Evolutionary conservation across 257 asterid genomes (phyloP), one percentile per base, ranked within the genome.

Genomic region (Mentha longifolia): DNA sequence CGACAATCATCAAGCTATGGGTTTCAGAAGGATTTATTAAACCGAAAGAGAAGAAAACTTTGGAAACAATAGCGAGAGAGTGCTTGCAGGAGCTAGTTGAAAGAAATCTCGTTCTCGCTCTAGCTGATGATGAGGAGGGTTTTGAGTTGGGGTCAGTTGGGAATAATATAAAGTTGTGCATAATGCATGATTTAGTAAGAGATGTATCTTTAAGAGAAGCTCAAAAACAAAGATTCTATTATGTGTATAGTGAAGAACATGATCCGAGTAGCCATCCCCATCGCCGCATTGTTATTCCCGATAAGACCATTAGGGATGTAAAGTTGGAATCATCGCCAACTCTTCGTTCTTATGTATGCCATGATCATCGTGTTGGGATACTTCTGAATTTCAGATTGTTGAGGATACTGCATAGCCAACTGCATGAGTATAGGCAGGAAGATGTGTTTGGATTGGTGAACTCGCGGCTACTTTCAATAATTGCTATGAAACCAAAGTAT

Each of bases 151-250:
- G 49, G 10, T 16, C 9, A 2, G 17, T 9, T 8, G 59, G 30
- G 9, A n/a, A n/a, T n/a, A n/a, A n/a, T n/a, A 52, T 1, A 17
- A 61, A 37, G n/a, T 39, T 8, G 4, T 37, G 50, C 50, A 61
- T 17, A 19, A 6, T 61, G 37, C 67, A 35, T 37, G 67, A 61
- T 61, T 17, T 61, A 5, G 9, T 61, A 9, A 39, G 67, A 39
- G 52, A 61, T 46, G 1, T 46, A 14, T 13, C n/a, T 42, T 12
- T 39, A 35, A 61, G 17, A 61, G 50, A 61, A 39, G 31, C 65
- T 30, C 5, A n/a, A 60, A 35, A 60, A 8, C 46, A 61, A 11
- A 4, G 67, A 30, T 39, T 61, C 10, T 61, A 35, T 39, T 5
- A 22, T 61, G 30, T 9, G 17, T 35, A 39, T 17, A 22, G 25